Conservation (phyloP, 2,329 filamentous ascomycete species). For the Pyricularia grisea region DNA sequence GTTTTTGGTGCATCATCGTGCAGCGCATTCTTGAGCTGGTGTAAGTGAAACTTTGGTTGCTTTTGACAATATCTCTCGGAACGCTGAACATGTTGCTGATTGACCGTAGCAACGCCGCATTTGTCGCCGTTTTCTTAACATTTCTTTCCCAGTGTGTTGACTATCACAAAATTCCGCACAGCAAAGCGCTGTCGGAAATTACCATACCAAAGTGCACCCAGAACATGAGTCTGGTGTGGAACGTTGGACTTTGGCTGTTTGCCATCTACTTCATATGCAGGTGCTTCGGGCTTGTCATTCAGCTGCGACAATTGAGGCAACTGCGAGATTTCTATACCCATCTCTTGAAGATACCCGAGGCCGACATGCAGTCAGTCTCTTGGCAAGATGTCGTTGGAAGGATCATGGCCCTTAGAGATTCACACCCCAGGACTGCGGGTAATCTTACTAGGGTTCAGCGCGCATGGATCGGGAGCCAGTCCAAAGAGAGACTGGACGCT, state of each 20-base stretch:
- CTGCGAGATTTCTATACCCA: conserved; percentile 82
- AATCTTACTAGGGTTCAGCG: conserved; percentile 43
- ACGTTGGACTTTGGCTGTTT: conserved; percentile 73
- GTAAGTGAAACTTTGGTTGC: conserved; percentile 33
- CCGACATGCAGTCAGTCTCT: conserved; percentile 87
- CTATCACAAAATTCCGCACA: conserved; percentile 64
- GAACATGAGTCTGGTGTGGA: conserved; percentile 67
- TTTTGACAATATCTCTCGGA: background rate
- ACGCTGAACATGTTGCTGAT: background rate
- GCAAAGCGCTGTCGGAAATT: conserved; percentile 42
- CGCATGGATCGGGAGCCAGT: conserved; percentile 66
- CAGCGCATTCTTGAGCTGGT: conserved; percentile 63
- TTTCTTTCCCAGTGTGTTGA: conserved; percentile 82
- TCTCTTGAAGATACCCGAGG: conserved; percentile 68
- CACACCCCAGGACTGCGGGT: conserved; percentile 70
- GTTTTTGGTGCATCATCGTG: conserved; percentile 76
- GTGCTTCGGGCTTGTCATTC: conserved; percentile 62
- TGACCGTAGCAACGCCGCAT: conserved; percentile 58
- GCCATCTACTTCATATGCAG: conserved; percentile 80
- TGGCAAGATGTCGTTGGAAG: conserved; percentile 87
- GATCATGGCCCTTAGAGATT: conserved; percentile 73
- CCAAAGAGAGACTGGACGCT: conserved; percentile 88
- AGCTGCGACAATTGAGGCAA: conserved; percentile 62
- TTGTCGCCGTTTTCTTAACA: conserved; percentile 73
- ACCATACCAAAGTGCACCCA: conserved; percentile 65